Conservation (phyloP, 1,284 basidiomycete species). For the Cystobasidium slooffiae region DNA sequence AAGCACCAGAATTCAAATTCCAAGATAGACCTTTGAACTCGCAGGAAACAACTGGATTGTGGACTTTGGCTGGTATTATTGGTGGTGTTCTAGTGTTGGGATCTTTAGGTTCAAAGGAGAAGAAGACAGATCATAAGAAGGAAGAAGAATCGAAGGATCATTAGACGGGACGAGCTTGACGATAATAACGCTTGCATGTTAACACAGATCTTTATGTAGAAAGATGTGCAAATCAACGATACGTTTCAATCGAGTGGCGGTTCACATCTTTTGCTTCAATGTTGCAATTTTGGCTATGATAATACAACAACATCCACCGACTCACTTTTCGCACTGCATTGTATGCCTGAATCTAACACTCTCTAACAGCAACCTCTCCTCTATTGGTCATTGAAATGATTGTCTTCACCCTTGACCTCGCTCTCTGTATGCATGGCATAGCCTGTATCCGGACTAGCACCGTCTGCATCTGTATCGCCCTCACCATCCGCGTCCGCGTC, state of each 20-base stretch:
- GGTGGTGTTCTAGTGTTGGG: slow-evolving; percentile 52
- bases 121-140: slow-evolving; percentile 10
- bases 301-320: too few relatives aligned
- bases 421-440: not conserved
- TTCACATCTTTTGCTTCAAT: too few relatives aligned
- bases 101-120: slow-evolving; percentile 48
- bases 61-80: slow-evolving; percentile 53
- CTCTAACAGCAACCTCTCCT: too few relatives aligned
- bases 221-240: too few relatives aligned
- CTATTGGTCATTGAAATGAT: too few relatives aligned
- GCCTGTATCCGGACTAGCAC: slow-evolving; percentile 8
- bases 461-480: too few relatives aligned
- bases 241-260: too few relatives aligned
- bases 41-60: slow-evolving; percentile 53
- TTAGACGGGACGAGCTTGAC: not conserved
- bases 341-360: too few relatives aligned
- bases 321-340: too few relatives aligned
- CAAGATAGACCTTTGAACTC: slow-evolving; percentile 52
- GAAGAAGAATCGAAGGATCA: not conserved
- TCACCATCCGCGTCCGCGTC: slow-evolving; percentile 56
- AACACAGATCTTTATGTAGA: not conserved
- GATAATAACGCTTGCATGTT: not conserved
- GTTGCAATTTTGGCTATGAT: too few relatives aligned
- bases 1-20: slow-evolving; percentile 31
- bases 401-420: not conserved